Evolutionary conservation across 192 early-diverging fungal species (phyloP).

Genomic region (Gaertneriomyces semiglobifer): DNA sequence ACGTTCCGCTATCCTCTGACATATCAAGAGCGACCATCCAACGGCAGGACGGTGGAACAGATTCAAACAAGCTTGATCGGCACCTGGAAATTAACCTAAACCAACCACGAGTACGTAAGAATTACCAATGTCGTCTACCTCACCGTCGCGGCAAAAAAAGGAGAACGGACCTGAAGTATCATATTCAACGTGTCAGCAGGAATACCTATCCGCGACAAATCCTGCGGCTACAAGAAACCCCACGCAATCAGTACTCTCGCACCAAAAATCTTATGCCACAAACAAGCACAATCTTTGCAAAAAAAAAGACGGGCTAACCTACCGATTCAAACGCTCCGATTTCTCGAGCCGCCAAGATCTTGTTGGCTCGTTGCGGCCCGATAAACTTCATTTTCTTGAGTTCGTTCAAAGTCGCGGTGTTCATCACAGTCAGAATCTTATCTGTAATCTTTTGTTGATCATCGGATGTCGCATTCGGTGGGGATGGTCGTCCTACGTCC

Average conservation of each 20-base stretch:
- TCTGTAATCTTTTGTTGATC: neutral
- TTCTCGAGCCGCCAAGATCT: conserved; percentile 23
- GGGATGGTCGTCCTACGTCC: neutral
- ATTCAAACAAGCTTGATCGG: conserved; percentile 1
- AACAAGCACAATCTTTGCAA: neutral
- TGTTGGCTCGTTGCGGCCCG: conserved; percentile 17
- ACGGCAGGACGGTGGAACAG: neutral
- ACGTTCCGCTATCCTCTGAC: neutral
- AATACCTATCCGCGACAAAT: conserved; percentile 16
- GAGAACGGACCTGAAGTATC: conserved; percentile 14
- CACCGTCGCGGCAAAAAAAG: neutral
- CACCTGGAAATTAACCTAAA: conserved; percentile 10
- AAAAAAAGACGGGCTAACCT: neutral
- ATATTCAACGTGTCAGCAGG: conserved; percentile 10
- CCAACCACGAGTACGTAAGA: neutral
- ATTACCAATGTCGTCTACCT: neutral
- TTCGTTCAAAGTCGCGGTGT: conserved; percentile 7
- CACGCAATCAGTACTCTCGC: neutral
- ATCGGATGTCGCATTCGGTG: neutral
- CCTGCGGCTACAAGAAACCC: neutral
- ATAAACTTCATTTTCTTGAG: conserved; percentile 19
- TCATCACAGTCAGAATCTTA: conserved; percentile 18
- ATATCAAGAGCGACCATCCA: no score
- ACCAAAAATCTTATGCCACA: neutral
- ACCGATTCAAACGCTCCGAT: conserved; percentile 14